These are phyloP conservation scores for Plasmodium malariae DNA, from an alignment of 169 alveolate genomes.

Conservation along the genomic window DNA sequence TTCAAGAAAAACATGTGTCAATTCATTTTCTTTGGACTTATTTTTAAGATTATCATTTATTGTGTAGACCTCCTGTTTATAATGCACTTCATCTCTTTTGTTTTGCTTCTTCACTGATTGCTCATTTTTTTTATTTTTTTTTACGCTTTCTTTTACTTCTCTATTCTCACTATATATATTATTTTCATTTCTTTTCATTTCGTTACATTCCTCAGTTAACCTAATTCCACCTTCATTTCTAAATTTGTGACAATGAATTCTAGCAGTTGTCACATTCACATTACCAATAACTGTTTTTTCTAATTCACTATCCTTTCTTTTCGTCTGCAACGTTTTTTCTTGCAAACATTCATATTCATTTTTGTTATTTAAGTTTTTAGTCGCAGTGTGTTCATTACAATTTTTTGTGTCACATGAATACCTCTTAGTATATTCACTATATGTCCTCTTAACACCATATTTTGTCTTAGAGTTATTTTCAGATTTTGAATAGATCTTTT, in stretches of 20 bases:
- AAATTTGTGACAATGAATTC: neutral
- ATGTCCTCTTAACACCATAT: neutral
- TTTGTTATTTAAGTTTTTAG: neutral
- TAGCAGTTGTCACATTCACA: neutral
- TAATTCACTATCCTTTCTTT: neutral
- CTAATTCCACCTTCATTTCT: neutral
- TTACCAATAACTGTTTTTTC: neutral
- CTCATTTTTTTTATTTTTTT: neutral
- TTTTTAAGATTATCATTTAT: neutral
- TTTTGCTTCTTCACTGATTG: neutral
- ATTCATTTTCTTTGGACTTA: neutral
- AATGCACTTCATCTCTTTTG: neutral
- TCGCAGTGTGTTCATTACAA: neutral
- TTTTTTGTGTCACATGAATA: neutral
- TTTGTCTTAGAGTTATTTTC: constrained; percentile 9
- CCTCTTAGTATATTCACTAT: neutral
- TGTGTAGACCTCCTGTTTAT: neutral
- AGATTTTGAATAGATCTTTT: constrained; percentile 15
- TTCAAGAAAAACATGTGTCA: neutral
- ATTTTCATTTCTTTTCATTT: neutral
- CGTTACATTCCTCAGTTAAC: neutral
- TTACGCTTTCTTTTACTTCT: neutral
- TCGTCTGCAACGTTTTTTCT: neutral
- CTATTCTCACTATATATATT: neutral
- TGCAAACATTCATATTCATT: neutral